Evolutionary conservation across 306 rosid genomes (phyloP), one percentile per base, ranked within the genome.

Genomic region (Cucurbita argyrosperma): DNA sequence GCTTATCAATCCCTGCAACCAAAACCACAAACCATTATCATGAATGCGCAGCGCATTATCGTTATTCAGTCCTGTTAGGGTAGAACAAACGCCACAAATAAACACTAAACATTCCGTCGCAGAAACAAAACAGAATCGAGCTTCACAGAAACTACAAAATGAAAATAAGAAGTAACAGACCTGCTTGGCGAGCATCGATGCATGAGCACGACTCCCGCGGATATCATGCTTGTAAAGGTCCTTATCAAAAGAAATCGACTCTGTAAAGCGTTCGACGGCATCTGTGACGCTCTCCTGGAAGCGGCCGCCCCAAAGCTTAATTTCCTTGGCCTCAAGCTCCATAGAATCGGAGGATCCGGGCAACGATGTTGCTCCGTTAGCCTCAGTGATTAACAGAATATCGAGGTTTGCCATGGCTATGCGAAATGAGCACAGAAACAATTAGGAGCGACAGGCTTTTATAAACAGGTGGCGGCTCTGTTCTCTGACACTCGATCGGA

Each of bases 271-370:
- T 84, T 94, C 99, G 3, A 94, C 99, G 5, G 82, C 84, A 39
- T 94, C 96, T 21, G 99, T 89, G 7, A 94, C 96, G 55, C 90
- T 83, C 58, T 89, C 89, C 76, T 94, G 85, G 77, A 94, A 94
- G 38, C 99, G 87, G 14, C 99, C 99, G 16, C 97, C 99, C 99
- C 99, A 94, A 0, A 94, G 92, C 81, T 94, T 94, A 12, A 70
- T 84, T 82, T 94, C 97, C 79, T 94, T 94, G 67, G 85, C 64
- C 64, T 79, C 80, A 18, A 18, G 51, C 49, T 30, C 38, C 18
- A 45, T 56, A 49, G 69, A 8, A 16, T 15, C 53, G 10, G 62
- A 21, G 38, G 38, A 51, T 35, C 40, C 75, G 60, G 75, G 6
- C 18, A 16, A 56, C 37, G 58, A 42, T 35, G 57, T 21, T 45